Base-by-base conservation (phyloP, 1,284 basidiomycete genomes). In the Fomitiporia mediterranea region DNA sequence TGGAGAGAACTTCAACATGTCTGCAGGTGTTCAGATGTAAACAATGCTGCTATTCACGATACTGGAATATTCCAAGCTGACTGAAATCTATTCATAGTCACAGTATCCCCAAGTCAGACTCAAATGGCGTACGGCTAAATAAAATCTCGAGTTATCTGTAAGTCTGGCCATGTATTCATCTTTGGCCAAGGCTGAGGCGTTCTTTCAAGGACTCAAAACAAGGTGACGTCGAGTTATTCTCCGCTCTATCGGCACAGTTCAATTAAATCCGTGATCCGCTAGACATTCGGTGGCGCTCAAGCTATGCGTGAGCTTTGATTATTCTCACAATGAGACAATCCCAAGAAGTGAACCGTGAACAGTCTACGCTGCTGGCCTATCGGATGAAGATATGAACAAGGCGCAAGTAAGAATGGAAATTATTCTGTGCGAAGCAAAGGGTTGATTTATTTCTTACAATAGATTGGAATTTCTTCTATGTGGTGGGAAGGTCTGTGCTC, bases 401-500 rank as follows among this genome's bases (percentile, higher is more conserved):
- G 82, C 89, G 51, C 90, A 92, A 76, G 86, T 86, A 65, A 42
- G 66, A 27, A 51, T 39, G 43, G 32, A 42, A 35, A 37, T 51
- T 37, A 8, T n/a, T n/a, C n/a, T n/a, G n/a, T n/a, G n/a, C n/a
- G n/a, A n/a, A n/a, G n/a, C n/a, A n/a, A n/a, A n/a, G n/a, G n/a
- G 7, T 60, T 51, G 58, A 46, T 62, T 40, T 47, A 37, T 44
- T n/a, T 50, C 2, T 39, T 51, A 35, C 35, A 40, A 32, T 64
- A 89, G 86, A 85, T 92, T 64, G 90, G 90, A 38, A 89, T 92
- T 64, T 87, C 86, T 34, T 84, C 88, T 1, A 78, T 92, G 52
- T 91, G 90, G 89, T 91, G 89, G 88, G 89, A 91, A 79, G 89
- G 88, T 86, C 6, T 5, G 60, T 57, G 75, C 37, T 46, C n/a